Percentiles rank a stretch among this genome's conserved stretches.
phyloP scores from a whole-genome alignment of 2,329 filamentous ascomycete species.

The Cercospora canescens region DNA sequence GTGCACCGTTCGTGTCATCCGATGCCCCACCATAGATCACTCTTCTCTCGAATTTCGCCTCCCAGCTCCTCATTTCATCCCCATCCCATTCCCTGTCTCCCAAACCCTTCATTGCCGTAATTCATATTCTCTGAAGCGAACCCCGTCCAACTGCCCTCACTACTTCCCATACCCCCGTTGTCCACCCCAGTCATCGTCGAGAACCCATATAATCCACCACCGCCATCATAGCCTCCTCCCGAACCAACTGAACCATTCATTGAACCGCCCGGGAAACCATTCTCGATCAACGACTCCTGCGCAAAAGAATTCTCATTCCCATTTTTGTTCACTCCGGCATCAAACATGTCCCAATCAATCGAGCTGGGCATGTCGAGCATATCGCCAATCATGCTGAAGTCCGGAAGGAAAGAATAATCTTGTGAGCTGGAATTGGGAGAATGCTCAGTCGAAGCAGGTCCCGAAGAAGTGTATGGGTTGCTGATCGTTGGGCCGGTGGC shows the following conservation, averaged over 20 bases:
- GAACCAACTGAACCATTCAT: constrained; percentile 19
- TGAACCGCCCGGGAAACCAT: constrained; percentile 14
- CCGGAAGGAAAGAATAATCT: constrained; percentile 10
- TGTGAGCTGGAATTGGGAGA: constrained; percentile 14
- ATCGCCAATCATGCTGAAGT: constrained; percentile 32
- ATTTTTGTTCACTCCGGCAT: constrained; percentile 22
- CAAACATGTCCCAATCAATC: constrained; percentile 36
- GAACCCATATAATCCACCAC: background rate
- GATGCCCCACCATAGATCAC: no score
- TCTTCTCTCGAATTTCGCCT: background rate
- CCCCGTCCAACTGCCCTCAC: no score
- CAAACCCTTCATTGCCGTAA: background rate
- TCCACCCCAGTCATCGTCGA: background rate
- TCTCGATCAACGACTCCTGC: background rate
- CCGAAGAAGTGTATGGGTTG: background rate
- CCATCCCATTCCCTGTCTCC: background rate
- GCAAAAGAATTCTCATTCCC: background rate
- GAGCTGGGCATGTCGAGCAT: constrained; percentile 33
- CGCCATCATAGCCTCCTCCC: constrained; percentile 3
- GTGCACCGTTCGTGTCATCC: no score
- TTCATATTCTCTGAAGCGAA: background rate
- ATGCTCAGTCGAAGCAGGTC: constrained; percentile 10
- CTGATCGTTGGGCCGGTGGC: background rate
- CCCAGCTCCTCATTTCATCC: background rate
- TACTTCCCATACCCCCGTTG: no score